Percentiles rank a stretch among this genome's conserved stretches.
phyloP scores from a whole-genome alignment of 148 eudicot genomes.

The Selenicereus undatus region DNA sequence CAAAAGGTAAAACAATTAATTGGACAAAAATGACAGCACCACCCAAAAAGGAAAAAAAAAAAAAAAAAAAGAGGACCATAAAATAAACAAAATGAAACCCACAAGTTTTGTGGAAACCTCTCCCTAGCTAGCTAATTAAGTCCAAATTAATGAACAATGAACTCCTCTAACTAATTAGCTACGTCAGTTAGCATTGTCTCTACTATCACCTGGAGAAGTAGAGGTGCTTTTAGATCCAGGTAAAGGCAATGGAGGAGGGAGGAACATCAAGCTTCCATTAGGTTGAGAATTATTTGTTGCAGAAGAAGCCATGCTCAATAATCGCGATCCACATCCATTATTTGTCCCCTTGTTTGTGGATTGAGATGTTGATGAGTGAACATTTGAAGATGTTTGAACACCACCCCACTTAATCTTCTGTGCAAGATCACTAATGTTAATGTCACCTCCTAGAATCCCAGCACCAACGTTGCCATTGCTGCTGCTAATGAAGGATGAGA shows the following conservation, averaged over 20 bases:
- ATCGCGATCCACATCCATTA: conserved; percentile 39
- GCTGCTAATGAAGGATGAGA: conserved; percentile 52
- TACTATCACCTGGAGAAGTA: conserved; percentile 38
- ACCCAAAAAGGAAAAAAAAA: background rate
- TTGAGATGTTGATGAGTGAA: conserved; percentile 19
- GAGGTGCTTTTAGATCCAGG: conserved; percentile 42
- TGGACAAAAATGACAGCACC: background rate
- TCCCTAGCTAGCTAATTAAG: no score
- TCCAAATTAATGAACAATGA: background rate
- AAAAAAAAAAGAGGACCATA: background rate
- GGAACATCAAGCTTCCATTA: conserved; percentile 25
- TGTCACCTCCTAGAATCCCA: conserved; percentile 7
- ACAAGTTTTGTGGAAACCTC: background rate
- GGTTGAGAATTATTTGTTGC: conserved; percentile 29
- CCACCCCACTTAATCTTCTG: conserved; percentile 34
- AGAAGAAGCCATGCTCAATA: conserved; percentile 27
- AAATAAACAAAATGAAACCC: background rate
- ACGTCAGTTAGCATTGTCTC: conserved; percentile 23
- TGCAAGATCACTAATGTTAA: conserved; percentile 3
- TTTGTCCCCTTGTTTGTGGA: conserved; percentile 29
- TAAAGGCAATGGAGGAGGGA: conserved; percentile 30
- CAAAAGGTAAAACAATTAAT: background rate
- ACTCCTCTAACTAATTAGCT: background rate
- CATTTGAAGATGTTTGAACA: conserved; percentile 28
- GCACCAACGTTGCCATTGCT: conserved; percentile 15